phyloP scores from a whole-genome alignment of 441 rosid genomes.

The Syzygium malaccense region DNA sequence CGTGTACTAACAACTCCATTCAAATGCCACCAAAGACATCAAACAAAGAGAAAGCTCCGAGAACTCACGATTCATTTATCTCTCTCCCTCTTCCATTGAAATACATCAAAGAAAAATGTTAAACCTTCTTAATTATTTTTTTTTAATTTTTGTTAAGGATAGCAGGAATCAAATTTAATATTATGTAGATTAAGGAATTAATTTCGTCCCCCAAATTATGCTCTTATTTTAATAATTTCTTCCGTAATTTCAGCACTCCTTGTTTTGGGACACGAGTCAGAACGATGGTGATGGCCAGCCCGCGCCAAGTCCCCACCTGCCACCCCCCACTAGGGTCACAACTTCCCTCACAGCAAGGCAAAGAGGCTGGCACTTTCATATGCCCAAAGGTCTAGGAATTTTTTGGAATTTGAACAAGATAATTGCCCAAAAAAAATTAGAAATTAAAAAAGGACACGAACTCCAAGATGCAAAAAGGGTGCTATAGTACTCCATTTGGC shows the following conservation, averaged over 20 bases:
- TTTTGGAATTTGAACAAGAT: conserved; percentile 2
- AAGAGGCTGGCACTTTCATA: conserved; percentile 8
- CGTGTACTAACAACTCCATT: background rate
- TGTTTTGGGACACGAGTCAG: background rate
- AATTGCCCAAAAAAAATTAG: background rate
- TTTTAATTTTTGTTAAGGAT: background rate
- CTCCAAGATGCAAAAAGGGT: background rate
- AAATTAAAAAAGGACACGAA: background rate
- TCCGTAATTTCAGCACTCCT: background rate
- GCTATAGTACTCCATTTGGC: background rate
- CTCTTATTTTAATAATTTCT: background rate
- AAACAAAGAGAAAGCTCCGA: background rate
- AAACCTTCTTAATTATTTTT: background rate
- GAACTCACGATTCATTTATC: background rate
- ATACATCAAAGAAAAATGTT: background rate
- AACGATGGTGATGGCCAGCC: background rate
- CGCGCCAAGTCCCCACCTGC: background rate
- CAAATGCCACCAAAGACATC: background rate
- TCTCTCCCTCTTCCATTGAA: background rate
- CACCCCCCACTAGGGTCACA: background rate
- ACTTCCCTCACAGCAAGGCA: conserved; percentile 17
- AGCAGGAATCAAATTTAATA: background rate
- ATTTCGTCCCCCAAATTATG: background rate
- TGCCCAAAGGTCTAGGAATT: conserved; percentile 4
- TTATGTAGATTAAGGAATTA: background rate